Evolutionary conservation across 2,329 filamentous ascomycete genomes (phyloP), one percentile per base, ranked within the genome.

Genomic region (Coniochaeta sp.): DNA sequence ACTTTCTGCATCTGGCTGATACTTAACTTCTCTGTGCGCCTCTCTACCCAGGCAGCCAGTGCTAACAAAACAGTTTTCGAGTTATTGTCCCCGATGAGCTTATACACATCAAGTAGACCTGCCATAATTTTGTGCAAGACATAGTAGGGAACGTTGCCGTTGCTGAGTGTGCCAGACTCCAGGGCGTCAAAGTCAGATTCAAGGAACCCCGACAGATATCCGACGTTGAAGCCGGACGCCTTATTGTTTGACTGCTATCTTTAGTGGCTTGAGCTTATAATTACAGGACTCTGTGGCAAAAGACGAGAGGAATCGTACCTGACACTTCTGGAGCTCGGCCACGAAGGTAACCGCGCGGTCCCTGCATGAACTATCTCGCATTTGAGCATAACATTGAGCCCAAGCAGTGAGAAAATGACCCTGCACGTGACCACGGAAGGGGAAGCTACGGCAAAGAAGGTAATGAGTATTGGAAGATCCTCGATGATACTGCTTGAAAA

Each of bases 141-240:
- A 61, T 83, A 83, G 67, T 81, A 83, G 0, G 79, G 79, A 0
- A 83, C 80, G 55, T 82, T 82, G 31, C 79, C 79, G 47, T 77
- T 79, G 58, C 36, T 72, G 14, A 81, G 68, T 0, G 71, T 79
- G 0, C 79, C 69, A 0, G 68, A 66, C 59, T 82, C 79, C 1
- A 82, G 68, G 0, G 69, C 70, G 1, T 63, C 67, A 50, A 83
- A 77, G 16, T 82, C 80, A 0, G 78, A 79, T 63, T 83, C 80
- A 0, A 80, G 79, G 34, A 82, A 83, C 2, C 79, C 80, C 3
- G 76, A 79, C 0, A 83, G 68, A 60, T 83, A 83, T 0, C 80
- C 80, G 0, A 69, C 55, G 3, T 52, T 70, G 60, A 79, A 82
- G 0, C 77, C 76, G 6, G 69, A 77, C 2, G 72, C 73, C 0